Base-by-base conservation (phyloP, 2,329 filamentous ascomycete genomes). In the Microdochium bolleyi region DNA sequence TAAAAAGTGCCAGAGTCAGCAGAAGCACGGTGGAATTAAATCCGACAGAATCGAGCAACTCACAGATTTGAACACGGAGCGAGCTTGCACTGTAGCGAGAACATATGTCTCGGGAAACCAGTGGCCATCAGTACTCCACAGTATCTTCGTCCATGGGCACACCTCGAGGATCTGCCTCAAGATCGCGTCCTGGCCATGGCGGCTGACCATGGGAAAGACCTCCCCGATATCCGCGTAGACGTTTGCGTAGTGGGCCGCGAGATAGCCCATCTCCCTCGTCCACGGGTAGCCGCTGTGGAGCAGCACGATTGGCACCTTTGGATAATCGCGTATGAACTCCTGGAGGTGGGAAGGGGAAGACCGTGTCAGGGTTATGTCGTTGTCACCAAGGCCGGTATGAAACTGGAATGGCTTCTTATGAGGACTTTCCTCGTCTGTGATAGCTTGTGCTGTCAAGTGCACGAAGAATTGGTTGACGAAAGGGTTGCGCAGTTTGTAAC, bases 241-340 rank as follows among this genome's bases (percentile, higher is more conserved):
- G 62, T 95, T 92, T 24, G 80, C 74, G 63, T 91, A 94, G 22
- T 88, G 83, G 1, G 80, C 82, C 0, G 89, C 88, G 21, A 95
- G 75, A 63, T 92, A 95, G 0, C 86, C 88, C 0, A 86, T 81
- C 67, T 94, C 88, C 37, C 84, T 79, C 0, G 85, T 89, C 62
- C 87, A 94, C 0, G 90, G 90, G 64, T 95, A 95, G 2, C 88
- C 82, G 0, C 89, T 84, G 63, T 95, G 89, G 2, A 95, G 77
- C 9, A 95, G 71, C 2, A 95, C 85, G 52, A 95, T 85, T 0
- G 87, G 85, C 0, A 92, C 81, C 0, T 74, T 73, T 0, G 86
- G 79, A 58, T 87, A 91, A 21, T 77, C 71, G 38, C 83, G 78
- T 58, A 94, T 89, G 54, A 95, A 80, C 0, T 76, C 71, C 61